These are phyloP conservation scores for Penicillium concentricum DNA, from an alignment of 2,329 filamentous ascomycete species.

Conservation along the genomic window DNA sequence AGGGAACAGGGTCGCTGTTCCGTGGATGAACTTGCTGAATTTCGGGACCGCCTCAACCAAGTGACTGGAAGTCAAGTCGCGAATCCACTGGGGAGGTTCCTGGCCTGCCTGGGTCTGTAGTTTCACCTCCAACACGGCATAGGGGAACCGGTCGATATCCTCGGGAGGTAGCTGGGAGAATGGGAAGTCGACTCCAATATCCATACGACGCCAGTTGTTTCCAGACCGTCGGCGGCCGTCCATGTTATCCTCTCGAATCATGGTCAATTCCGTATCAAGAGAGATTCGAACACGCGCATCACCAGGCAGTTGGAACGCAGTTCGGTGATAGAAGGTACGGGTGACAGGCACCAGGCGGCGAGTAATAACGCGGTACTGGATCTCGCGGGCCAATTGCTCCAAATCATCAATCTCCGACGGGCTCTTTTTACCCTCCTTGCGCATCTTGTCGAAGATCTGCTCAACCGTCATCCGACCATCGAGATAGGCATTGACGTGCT, in stretches of 20 bases:
- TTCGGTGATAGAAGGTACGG: conserved; percentile 96
- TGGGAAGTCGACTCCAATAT: conserved; percentile 94
- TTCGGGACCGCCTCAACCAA: conserved; percentile 98
- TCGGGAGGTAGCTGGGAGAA: conserved; percentile 83
- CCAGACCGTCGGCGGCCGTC: conserved; percentile 75
- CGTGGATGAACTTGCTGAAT: conserved; percentile 99
- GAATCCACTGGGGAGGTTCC: conserved; percentile 94
- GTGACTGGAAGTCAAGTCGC: conserved; percentile 87
- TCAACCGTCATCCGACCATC: conserved; percentile 79
- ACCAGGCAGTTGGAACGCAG: conserved; percentile 93
- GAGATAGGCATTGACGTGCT: conserved; percentile 91
- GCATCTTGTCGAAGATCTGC: conserved; percentile 92
- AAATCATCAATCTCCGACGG: conserved; percentile 86
- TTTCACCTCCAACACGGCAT: conserved; percentile 95
- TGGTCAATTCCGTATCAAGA: conserved; percentile 90
- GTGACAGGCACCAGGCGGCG: conserved; percentile 86
- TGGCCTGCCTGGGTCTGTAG: conserved; percentile 94
- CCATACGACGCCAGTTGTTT: conserved; percentile 93
- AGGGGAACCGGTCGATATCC: conserved; percentile 89
- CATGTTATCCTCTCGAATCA: conserved; percentile 92
- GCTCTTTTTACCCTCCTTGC: conserved; percentile 91
- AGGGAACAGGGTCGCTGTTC: conserved; percentile 82
- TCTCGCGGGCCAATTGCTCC: conserved; percentile 83
- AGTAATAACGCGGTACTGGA: conserved; percentile 89
- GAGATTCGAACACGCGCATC: conserved; percentile 96